These are phyloP conservation scores for Serendipita sp. DNA, from an alignment of 768 basidiomycete genomes.

Conservation along the genomic window DNA sequence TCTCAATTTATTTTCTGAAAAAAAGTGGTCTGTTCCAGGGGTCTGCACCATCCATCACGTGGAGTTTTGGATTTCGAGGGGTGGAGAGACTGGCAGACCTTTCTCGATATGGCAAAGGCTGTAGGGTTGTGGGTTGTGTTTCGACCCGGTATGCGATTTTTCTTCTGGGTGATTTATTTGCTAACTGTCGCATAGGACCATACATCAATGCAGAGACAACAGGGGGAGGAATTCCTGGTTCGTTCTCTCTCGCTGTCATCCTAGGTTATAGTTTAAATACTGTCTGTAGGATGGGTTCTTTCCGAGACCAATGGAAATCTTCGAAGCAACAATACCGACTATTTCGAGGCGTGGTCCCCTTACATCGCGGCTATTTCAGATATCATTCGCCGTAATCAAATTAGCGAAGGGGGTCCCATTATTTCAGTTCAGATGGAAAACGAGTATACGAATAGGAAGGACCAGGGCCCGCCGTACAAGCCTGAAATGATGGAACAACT, in stretches of 20 bases:
- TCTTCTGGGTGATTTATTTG: not conserved
- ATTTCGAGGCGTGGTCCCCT: constrained; percentile 50
- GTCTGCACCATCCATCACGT: constrained; percentile 54
- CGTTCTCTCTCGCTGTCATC: not conserved
- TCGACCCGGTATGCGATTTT: constrained; percentile 42
- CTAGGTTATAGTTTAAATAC: not conserved
- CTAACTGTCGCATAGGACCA: constrained; percentile 15
- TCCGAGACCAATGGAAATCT: constrained; percentile 46
- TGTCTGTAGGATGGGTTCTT: constrained; percentile 38
- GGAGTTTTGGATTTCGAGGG: constrained; percentile 59
- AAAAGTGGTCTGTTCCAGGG: constrained; percentile 26
- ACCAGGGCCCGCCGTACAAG: constrained; percentile 20
- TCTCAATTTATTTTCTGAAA: not conserved
- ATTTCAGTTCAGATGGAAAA: constrained; percentile 49
- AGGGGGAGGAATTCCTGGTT: constrained; percentile 40
- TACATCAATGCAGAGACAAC: constrained; percentile 60
- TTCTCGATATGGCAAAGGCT: constrained; percentile 58
- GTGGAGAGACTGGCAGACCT: constrained; percentile 50
- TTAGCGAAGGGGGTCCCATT: constrained; percentile 57
- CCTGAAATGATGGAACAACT: constrained; percentile 50
- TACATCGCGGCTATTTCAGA: constrained; percentile 55
- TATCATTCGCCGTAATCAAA: constrained; percentile 47
- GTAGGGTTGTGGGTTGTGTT: constrained; percentile 68
- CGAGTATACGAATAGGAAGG: constrained; percentile 42
- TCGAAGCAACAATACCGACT: constrained; percentile 63